Percentiles rank a stretch among this genome's conserved stretches.
Evolutionary conservation across 1,284 basidiomycete species (phyloP).

Genomic region (Boletellus deceptivus): DNA sequence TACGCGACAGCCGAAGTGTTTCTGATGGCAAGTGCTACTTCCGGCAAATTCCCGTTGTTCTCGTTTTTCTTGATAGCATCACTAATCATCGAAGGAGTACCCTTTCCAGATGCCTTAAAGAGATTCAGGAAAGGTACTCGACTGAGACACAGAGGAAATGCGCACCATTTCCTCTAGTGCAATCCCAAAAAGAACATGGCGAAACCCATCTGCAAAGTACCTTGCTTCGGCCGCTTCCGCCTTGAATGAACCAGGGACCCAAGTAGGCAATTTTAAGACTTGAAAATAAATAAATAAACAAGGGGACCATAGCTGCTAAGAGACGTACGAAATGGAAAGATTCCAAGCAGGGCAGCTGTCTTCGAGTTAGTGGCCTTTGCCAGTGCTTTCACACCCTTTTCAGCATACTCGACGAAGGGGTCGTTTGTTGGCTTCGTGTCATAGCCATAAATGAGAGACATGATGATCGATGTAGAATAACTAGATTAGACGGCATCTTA

Average conservation of each 20-base stretch:
- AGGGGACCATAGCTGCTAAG: neutral
- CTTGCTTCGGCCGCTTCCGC: conserved; percentile 18
- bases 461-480: conserved; percentile 28
- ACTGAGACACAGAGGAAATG: neutral
- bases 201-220: conserved; percentile 20
- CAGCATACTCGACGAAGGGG: conserved; percentile 24
- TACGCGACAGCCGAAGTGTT: conserved; percentile 26
- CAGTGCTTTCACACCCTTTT: conserved; percentile 22
- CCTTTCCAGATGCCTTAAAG: conserved; percentile 16
- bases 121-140: neutral
- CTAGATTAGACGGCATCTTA: conserved; percentile 7
- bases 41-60: conserved; percentile 14
- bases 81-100: conserved; percentile 21
- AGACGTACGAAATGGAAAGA: conserved; percentile 28
- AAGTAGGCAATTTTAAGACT: conserved; percentile 27
- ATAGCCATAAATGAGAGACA: conserved; percentile 31
- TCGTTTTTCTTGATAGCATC: conserved; percentile 23
- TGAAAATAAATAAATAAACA: neutral
- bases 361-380: conserved; percentile 21
- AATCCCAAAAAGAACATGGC: conserved; percentile 23
- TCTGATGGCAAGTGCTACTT: conserved; percentile 19
- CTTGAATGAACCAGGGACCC: conserved; percentile 28
- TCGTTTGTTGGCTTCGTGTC: conserved; percentile 21
- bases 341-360: conserved; percentile 21
- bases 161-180: conserved; percentile 25